Evolutionary conservation across 345 rosid species (phyloP).

Genomic region (Gossypium turneri): DNA sequence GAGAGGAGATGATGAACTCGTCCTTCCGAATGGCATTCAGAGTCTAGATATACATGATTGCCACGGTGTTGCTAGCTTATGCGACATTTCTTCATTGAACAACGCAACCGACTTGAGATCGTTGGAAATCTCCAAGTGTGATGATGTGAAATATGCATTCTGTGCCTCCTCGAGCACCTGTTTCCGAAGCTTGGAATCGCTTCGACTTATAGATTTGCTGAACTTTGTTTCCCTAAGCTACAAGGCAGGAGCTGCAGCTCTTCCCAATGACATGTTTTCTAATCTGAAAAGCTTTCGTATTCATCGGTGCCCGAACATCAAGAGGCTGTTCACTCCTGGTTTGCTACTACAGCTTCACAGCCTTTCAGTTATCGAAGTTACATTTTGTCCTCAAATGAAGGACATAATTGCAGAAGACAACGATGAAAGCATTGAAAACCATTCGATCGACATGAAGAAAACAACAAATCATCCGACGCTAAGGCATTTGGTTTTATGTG

Average conservation of each 20-base stretch:
- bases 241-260: background rate
- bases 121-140: background rate
- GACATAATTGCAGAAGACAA: conserved; percentile 22
- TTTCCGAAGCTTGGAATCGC: background rate
- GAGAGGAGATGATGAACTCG: background rate
- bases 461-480: conserved; percentile 10
- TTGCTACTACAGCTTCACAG: conserved; percentile 19
- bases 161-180: background rate
- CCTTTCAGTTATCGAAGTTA: conserved; percentile 10
- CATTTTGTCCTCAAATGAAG: conserved; percentile 10
- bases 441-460: background rate
- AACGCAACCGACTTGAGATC: background rate
- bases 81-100: background rate
- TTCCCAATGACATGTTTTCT: background rate
- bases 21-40: background rate
- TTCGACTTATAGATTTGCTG: background rate
- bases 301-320: conserved; percentile 4
- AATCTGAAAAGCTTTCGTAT: background rate
- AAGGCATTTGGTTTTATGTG: background rate
- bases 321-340: conserved; percentile 12
- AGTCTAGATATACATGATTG: background rate
- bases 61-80: background rate
- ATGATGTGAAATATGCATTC: background rate
- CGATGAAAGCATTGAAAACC: background rate
- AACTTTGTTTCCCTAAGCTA: background rate